Evolutionary conservation across 495 filamentous ascomycete species (phyloP).

Genomic region (Podospora sp.): DNA sequence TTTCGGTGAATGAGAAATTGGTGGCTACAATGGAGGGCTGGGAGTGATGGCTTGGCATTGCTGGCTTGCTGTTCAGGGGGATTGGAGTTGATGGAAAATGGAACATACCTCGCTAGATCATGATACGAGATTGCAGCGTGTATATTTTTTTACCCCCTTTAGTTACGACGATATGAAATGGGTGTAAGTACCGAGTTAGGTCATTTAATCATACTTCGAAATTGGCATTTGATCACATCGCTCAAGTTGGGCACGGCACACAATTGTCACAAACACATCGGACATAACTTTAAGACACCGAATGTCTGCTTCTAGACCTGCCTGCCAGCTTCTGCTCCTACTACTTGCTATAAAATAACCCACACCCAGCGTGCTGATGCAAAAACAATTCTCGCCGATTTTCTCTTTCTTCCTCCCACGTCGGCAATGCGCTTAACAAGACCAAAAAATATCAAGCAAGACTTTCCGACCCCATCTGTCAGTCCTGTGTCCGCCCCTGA

Average conservation of each 20-base stretch:
- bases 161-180: background rate
- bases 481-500: background rate
- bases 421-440: too few relatives aligned
- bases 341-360: background rate
- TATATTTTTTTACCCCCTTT: background rate
- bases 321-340: background rate
- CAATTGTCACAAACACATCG: too few relatives aligned
- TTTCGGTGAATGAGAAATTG: conserved; percentile 56
- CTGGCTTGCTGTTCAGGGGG: background rate
- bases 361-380: background rate
- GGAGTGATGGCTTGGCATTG: background rate
- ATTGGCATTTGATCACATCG: too few relatives aligned
- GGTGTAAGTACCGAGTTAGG: background rate
- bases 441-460: background rate
- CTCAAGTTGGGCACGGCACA: too few relatives aligned
- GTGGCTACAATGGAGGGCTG: background rate
- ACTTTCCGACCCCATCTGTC: background rate
- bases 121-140: background rate
- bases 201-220: too few relatives aligned
- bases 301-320: background rate
- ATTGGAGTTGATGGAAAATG: background rate
- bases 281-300: background rate
- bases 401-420: background rate
- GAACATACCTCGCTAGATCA: background rate
- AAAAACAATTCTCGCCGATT: background rate